phyloP scores from a whole-genome alignment of 495 filamentous ascomycete genomes.

The Tuber aestivum region DNA sequence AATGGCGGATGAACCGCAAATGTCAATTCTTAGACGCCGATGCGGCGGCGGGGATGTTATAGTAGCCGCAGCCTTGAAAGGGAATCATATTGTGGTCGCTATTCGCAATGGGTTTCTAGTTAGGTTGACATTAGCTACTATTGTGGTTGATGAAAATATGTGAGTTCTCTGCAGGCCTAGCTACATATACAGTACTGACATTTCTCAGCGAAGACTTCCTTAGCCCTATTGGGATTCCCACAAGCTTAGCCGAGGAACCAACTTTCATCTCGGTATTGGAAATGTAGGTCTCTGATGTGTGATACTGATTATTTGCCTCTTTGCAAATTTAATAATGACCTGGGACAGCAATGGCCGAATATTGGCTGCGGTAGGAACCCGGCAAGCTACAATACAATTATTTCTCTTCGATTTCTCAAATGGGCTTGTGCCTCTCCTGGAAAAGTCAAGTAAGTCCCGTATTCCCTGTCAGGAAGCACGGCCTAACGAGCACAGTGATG shows the following conservation, averaged over 20 bases:
- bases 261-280: constrained; percentile 38
- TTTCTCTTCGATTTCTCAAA: constrained; percentile 36
- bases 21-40: constrained; percentile 26
- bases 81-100: constrained; percentile 29
- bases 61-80: constrained; percentile 34
- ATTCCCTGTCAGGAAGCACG: neutral
- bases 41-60: constrained; percentile 37
- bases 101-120: constrained; percentile 30
- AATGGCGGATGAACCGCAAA: constrained; percentile 19
- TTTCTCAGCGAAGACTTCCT: constrained; percentile 36
- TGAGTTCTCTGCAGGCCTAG: constrained; percentile 10
- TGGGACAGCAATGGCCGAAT: constrained; percentile 22
- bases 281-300: constrained; percentile 26
- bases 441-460: constrained; percentile 31
- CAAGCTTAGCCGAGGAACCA: constrained; percentile 34
- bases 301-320: constrained; percentile 1
- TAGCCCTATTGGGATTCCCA: constrained; percentile 28
- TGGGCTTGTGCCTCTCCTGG: constrained; percentile 30
- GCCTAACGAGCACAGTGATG: constrained; percentile 29
- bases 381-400: constrained; percentile 36
- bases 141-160: constrained; percentile 30
- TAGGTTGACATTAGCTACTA: constrained; percentile 32
- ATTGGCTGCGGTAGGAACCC: constrained; percentile 38
- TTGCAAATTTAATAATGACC: constrained; percentile 1
- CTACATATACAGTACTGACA: constrained; percentile 1